Evolutionary conservation across 1,139 yeast species (phyloP).

Genomic region (Ogataea hybrid): DNA sequence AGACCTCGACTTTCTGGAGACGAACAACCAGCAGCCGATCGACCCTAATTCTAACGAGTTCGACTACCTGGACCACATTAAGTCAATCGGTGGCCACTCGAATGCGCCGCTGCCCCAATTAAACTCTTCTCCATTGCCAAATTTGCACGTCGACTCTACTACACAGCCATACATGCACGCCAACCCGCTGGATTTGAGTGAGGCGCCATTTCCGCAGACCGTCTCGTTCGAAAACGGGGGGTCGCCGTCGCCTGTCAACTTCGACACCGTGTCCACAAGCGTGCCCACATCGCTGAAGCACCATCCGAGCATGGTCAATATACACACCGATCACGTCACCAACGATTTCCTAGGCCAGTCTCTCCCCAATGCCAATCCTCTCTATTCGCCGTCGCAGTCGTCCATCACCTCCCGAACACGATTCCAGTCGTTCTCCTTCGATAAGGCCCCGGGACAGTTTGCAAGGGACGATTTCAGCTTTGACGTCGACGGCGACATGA

Average conservation of each 20-base stretch:
- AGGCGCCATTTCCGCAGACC: conserved; percentile 8
- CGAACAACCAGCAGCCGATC: conserved; percentile 4
- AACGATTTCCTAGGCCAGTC: conserved; percentile 11
- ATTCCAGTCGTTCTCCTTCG: conserved; percentile 18
- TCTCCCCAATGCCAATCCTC: conserved; percentile 5
- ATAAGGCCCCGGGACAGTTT: conserved; percentile 5
- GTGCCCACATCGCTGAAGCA: conserved; percentile 22
- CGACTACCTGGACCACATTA: conserved; percentile 67
- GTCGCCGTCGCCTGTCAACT: conserved; percentile 22
- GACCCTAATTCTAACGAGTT: conserved; percentile 54
- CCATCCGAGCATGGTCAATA: conserved; percentile 21
- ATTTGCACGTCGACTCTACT: conserved; percentile 26
- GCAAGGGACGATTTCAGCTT: conserved; percentile 18
- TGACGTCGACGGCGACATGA: conserved; percentile 29
- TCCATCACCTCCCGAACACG: conserved; percentile 14
- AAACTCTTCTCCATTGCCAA: conserved; percentile 21
- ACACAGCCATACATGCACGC: conserved; percentile 25
- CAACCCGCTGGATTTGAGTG: conserved; percentile 14
- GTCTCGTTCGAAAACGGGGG: conserved; percentile 10
- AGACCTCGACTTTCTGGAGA: conserved; percentile 24
- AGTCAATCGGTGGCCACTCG: conserved; percentile 50
- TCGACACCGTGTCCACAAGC: conserved; percentile 21
- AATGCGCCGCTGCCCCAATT: conserved; percentile 22
- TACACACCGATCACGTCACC: conserved; percentile 10
- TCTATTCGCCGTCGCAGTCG: conserved; percentile 22